Evolutionary conservation across 345 rosid species (phyloP), one percentile per base, ranked within the genome.

Genomic region (Salix exigua): DNA sequence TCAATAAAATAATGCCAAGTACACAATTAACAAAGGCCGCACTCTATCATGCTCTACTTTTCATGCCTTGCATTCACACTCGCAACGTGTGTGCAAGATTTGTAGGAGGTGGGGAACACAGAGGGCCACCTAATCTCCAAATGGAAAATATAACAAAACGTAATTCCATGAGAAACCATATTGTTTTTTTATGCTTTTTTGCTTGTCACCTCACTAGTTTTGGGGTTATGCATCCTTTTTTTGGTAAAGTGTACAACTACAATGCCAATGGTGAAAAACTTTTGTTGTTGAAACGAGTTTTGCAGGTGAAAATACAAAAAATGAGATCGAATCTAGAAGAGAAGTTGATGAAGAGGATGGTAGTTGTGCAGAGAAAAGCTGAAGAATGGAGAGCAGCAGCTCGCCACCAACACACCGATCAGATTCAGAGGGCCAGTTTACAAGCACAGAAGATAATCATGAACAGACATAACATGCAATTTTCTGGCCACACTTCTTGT

Each of bases 271-370:
- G 18, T 46, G 50, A 46, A 46, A 46, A 12, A 13, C 50, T 46
- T 46, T 40, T 46, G 4, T 5, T 55, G 19, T 23, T 12, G 3
- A 30, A 50, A 51, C n/a, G 71, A 74, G 62, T 37, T 64, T 78
- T 66, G 23, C 78, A 95, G 99, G 91, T 93, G 83, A 95, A 91
- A 86, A 93, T 93, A 73, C 94, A 91, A 37, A 93, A 84, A 85
- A 91, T 93, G 99, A 93, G 94, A 82, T 89, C 99, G 35, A 88
- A 86, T 75, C 71, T 90, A 5, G 99, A 95, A 73, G 96, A 93
- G 80, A 91, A 95, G 83, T 42, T 93, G 78, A 91, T 95, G 99
- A 93, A 87, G 84, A 89, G 96, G 77, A 93, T 91, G 96, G 85
- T 88, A 13, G 42, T 66, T 26, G 99, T 91, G 61, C 93, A 88